Evolutionary conservation across 2,329 filamentous ascomycete species (phyloP), one percentile per base, ranked within the genome.

Genomic region (Phaeomoniella chlamydospora): DNA sequence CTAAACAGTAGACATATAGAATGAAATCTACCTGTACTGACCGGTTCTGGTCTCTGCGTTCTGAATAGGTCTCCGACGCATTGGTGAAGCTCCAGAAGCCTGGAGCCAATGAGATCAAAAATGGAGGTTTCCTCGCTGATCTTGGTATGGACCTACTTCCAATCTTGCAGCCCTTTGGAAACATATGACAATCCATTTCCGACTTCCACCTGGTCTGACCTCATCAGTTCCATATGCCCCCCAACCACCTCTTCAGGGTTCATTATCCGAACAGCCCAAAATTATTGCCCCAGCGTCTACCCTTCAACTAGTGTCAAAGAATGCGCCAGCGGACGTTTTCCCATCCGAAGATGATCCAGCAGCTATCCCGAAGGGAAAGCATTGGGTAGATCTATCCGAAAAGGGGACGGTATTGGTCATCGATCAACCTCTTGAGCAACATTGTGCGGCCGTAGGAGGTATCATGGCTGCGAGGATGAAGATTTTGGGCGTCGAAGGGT

Each of bases 391-490:
- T 54, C 57, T 72, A 30, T 68, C 72, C 1, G 56, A 70, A 16
- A 58, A 67, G 0, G 68, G 65, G 5, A 78, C 74, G 1, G 65
- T 85, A 36, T 71, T 77, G 3, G 59, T 86, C 3, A 66, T 85
- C 39, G 70, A 72, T 41, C 79, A 85, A 47, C 77, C 79, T 0
- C 48, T 61, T 0, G 66, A 63, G 1, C 78, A 84, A 51, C 67
- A 65, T 35, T 83, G 80, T 54, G 80, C 80, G 4, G 68, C 82
- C 5, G 67, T 82, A 4, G 81, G 81, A n/a, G 80, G 80, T 13
- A 82, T 86, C 43, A 80, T 85, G 70, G 80, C 77, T 4, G 61
- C 70, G 18, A 65, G 80, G 14, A 80, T 85, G 68, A 73, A 74
- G 47, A 52, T 67, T 11, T 62, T 77, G 9, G 70, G 71, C 11